A percentile compares a stretch with the other conserved stretches of the same genome.
phyloP scores from a whole-genome alignment of 2,329 filamentous ascomycete species.

The Xylariales sp. region DNA sequence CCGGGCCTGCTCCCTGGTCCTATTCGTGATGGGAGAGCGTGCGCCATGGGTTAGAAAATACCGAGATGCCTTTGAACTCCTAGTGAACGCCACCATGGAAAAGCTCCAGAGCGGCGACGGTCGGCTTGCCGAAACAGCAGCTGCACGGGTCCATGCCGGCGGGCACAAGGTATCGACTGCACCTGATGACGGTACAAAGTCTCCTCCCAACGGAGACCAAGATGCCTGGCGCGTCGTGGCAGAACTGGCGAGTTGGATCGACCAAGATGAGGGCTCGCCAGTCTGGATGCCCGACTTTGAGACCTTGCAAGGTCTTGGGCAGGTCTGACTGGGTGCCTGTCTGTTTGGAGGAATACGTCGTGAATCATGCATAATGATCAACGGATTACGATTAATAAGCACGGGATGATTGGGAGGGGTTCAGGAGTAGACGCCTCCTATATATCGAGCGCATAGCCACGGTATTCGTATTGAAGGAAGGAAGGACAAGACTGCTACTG shows the following conservation, averaged over 20 bases:
- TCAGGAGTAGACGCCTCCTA: too few relatives aligned
- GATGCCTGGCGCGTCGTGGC: conserved; percentile 24
- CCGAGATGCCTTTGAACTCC: conserved; percentile 41
- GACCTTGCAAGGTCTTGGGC: conserved; percentile 19
- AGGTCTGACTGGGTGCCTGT: not conserved
- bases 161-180: conserved; percentile 1
- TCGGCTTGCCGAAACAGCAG: conserved; percentile 4
- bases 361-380: too few relatives aligned
- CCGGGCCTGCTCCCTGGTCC: conserved; percentile 41
- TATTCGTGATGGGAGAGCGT: conserved; percentile 46
- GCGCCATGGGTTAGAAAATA: conserved; percentile 43
- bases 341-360: too few relatives aligned
- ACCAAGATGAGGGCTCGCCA: conserved; percentile 22
- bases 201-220: conserved; percentile 9
- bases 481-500: too few relatives aligned
- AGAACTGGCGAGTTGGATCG: conserved; percentile 26
- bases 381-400: not conserved
- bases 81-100: conserved; percentile 42
- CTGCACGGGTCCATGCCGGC: not conserved
- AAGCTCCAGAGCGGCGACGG: conserved; percentile 34
- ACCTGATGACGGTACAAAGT: conserved; percentile 1
- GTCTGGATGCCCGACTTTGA: conserved; percentile 28
- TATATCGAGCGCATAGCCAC: too few relatives aligned
- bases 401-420: not conserved
- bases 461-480: too few relatives aligned